Conservation (phyloP, 768 basidiomycete genomes). For the Boletus sp. region DNA sequence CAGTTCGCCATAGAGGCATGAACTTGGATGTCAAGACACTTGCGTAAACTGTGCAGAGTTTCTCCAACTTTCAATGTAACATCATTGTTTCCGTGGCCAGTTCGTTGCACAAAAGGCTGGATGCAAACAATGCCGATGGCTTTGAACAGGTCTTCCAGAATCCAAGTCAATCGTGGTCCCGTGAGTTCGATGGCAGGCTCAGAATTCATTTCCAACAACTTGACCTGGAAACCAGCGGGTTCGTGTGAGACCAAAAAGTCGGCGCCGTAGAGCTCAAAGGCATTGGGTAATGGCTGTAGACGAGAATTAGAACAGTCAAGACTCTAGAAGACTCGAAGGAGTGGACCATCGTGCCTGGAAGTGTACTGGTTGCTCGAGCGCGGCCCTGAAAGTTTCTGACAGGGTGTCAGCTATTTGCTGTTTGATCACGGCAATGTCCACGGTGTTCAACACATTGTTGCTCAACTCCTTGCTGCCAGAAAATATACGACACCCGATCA, state of each 20-base stretch:
- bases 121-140: conserved; percentile 68
- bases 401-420: conserved; percentile 63
- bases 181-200: conserved; percentile 96
- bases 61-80: conserved; percentile 53
- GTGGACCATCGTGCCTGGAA: conserved; percentile 61
- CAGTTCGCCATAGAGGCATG: conserved; percentile 30
- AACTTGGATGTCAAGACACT: conserved; percentile 62
- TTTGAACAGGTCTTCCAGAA: conserved; percentile 77
- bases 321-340: not conserved
- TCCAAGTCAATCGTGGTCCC: conserved; percentile 76
- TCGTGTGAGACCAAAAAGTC: conserved; percentile 77
- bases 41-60: conserved; percentile 52
- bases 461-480: conserved; percentile 27
- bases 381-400: conserved; percentile 84
- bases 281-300: conserved; percentile 76
- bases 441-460: conserved; percentile 17
- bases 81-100: not conserved
- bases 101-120: conserved; percentile 49
- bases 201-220: conserved; percentile 88
- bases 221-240: conserved; percentile 49
- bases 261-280: conserved; percentile 93
- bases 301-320: not conserved
- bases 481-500: conserved; percentile 63
- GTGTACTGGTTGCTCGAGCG: conserved; percentile 74
- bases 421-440: conserved; percentile 52